Percentiles rank a stretch among this genome's conserved stretches.
These are phyloP conservation scores for Boletus eberwhitei DNA, from an alignment of 768 basidiomycete species.

Conservation along the genomic window DNA sequence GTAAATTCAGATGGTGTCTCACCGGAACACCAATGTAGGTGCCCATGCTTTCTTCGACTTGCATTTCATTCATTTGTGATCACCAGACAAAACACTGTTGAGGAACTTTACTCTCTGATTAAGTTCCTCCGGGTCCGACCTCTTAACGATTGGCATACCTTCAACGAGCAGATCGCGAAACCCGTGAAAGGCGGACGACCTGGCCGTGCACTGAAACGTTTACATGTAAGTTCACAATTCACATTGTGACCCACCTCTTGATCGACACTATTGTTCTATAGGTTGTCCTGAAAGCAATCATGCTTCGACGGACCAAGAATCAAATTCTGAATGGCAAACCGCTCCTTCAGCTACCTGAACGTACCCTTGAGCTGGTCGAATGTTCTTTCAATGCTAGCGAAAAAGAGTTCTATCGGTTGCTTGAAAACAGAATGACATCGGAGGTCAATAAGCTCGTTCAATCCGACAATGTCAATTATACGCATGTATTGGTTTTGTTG, in stretches of 20 bases:
- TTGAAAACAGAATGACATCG: constrained; percentile 64
- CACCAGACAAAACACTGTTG: constrained; percentile 80
- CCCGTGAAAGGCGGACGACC: constrained; percentile 72
- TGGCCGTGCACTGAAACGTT: constrained; percentile 71
- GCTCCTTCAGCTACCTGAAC: constrained; percentile 75
- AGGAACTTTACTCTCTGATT: constrained; percentile 85
- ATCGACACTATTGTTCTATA: constrained; percentile 22
- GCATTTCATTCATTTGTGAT: background rate
- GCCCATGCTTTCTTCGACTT: background rate
- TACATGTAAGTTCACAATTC: constrained; percentile 52
- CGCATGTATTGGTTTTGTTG: constrained; percentile 64
- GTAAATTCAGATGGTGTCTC: constrained; percentile 83
- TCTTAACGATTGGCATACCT: constrained; percentile 72
- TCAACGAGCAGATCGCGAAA: constrained; percentile 74
- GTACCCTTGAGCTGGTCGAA: constrained; percentile 65
- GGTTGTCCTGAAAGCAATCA: constrained; percentile 79
- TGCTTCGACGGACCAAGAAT: constrained; percentile 86
- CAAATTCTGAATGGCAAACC: constrained; percentile 73
- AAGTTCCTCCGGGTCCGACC: constrained; percentile 86
- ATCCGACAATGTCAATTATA: constrained; percentile 56
- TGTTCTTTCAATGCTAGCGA: constrained; percentile 80
- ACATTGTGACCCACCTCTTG: background rate
- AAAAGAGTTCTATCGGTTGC: constrained; percentile 69
- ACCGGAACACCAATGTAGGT: constrained; percentile 77
- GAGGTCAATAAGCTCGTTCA: constrained; percentile 66